Conservation (phyloP, 441 rosid species). For the Caryocar brasiliense region DNA sequence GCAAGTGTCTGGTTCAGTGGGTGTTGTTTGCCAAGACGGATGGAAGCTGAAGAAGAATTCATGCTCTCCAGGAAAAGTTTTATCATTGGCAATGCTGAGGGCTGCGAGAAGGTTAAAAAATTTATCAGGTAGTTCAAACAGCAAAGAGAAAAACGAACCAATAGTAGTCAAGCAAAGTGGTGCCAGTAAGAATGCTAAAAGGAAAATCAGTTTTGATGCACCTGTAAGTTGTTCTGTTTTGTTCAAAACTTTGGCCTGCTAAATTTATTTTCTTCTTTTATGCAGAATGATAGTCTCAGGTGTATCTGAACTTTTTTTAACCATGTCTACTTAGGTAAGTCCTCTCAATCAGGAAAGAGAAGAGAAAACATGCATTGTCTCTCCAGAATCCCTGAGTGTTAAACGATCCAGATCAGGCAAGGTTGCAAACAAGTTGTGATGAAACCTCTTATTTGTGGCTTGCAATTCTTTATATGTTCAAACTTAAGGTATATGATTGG, state of each 20-base stretch:
- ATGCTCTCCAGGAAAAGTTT: neutral
- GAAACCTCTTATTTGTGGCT: neutral
- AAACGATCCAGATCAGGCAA: conserved; percentile 70
- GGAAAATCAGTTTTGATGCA: conserved; percentile 37
- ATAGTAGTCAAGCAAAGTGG: neutral
- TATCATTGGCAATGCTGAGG: conserved; percentile 1
- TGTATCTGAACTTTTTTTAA: neutral
- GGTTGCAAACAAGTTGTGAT: conserved; percentile 3
- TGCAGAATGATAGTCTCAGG: neutral
- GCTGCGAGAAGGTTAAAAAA: conserved; percentile 6
- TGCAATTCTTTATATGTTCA: neutral
- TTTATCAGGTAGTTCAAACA: neutral
- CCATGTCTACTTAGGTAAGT: conserved; percentile 26
- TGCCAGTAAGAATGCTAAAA: conserved; percentile 18
- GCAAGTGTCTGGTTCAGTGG: neutral
- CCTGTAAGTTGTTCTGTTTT: conserved; percentile 35
- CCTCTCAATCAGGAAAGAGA: conserved; percentile 15
- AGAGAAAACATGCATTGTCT: conserved; percentile 13
- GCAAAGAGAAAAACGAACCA: conserved; percentile 1
- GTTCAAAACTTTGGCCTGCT: neutral
- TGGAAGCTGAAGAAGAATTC: conserved; percentile 11
- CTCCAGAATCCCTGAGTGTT: conserved; percentile 35
- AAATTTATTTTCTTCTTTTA: neutral
- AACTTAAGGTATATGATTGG: neutral
- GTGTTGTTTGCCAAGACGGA: neutral